Base-by-base conservation (phyloP, 2,329 filamentous ascomycete genomes). In the Aotearoamyces nothofagi region DNA sequence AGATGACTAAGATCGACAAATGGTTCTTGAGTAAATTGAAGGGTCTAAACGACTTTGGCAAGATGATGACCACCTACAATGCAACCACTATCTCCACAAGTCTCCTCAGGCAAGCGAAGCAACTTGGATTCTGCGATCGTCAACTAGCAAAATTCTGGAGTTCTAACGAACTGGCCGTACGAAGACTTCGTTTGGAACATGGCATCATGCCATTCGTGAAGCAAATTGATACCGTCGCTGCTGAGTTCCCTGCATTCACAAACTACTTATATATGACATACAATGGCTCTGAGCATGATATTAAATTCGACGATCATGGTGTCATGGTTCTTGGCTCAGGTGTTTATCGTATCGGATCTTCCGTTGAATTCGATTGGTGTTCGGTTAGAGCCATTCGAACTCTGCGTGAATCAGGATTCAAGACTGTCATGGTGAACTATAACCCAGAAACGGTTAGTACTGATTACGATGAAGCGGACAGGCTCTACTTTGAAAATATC, bases 331-430 rank as follows among this genome's bases (percentile, higher is more conserved):
- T 96, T 16, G 87, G 87, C 9, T 94, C 86, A 17, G 87, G 87
- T 54, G 86, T 94, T 7, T 96, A 96, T 63, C 74, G 90, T 36
- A 98, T 98, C 39, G 90, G 90, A 40, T 94, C 86, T 0, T 94
- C 87, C 0, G 90, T 98, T 34, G 90, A 98, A 51, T 98, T 98
- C 53, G 90, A 98, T 55, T 98, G 90, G 90, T 96, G 90, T 54
- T 93, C 90, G 4, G 90, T 98, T 15, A 69, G 87, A 35, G 83
- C 90, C 5, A 92, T 96, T 37, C 76, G 87, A 38, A 96, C 90
- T 2, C 67, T 98, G 5, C 73, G 90, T 28, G 71, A 81, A 39
- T 69, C 76, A 35, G 80, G 80, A 3, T 73, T 78, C 61, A 96
- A 96, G 65, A 96, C 90, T 0, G 75, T 96, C 46, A 96, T 96